Base-by-base conservation (phyloP, 352 stramenopile species). In the Phytophthora megakarya region DNA sequence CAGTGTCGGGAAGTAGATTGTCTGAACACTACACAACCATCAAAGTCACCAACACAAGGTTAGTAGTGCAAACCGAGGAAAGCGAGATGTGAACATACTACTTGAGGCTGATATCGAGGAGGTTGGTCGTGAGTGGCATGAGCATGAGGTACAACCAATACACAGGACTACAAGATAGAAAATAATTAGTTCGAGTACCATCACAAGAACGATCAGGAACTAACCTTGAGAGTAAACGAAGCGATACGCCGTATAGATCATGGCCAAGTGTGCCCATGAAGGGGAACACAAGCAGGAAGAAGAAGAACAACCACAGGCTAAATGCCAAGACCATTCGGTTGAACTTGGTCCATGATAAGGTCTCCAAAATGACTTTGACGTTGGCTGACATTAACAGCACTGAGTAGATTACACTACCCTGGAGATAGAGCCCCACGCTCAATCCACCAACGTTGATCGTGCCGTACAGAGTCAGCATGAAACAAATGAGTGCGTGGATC, bases 351-450 rank as follows among this genome's bases (percentile, higher is more conserved):
- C 84, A 93, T 26, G 75, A 89, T n/a, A 84, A 64, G 7, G 84
- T 91, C 64, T 91, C 81, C 28, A 93, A 46, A 5, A 84, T 60
- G n/a, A 93, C 84, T 67, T 93, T 93, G 46, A 74, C 11, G 45
- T 93, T 93, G 28, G 81, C 81, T 9, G 84, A 88, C 80, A 91
- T 86, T 49, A 93, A 73, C 42, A 93, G 65, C 15, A 75, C 67
- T 12, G 81, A 87, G 70, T 91, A 93, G 44, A 90, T 81, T 15
- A 88, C 66, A 25, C 75, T 81, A 54, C 81, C 81, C 44, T 90
- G 80, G 4, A 90, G 55, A 60, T 92, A 90, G 9, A 89, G 60
- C 13, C 61, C 76, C 5, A 56, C 40, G 21, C 70, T 79, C 12
- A 84, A 43, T 0, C 61, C 81, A 42, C 57, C 53, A 37, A 87